Evolutionary conservation across 495 filamentous ascomycete species (phyloP).

Genomic region (Hypoxylon intermedium): DNA sequence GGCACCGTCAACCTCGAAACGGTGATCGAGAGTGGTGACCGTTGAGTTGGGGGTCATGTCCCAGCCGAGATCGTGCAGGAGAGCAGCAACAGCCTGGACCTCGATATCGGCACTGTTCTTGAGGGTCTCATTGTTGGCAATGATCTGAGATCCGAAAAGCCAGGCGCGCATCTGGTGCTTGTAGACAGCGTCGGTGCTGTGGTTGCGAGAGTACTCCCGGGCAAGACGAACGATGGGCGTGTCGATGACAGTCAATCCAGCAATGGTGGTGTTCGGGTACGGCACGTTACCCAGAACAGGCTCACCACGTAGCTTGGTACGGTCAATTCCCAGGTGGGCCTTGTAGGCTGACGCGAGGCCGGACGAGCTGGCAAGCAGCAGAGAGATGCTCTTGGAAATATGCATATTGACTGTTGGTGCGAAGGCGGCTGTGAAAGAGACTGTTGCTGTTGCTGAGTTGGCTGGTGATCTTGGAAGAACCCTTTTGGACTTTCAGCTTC

Average conservation of each 20-base stretch:
- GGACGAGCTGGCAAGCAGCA: conserved; percentile 22
- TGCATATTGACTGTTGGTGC: conserved; percentile 20
- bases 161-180: conserved; percentile 55
- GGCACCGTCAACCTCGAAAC: conserved; percentile 57
- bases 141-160: conserved; percentile 49
- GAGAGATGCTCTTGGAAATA: conserved; percentile 19
- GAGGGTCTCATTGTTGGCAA: conserved; percentile 46
- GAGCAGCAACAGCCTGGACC: conserved; percentile 53
- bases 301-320: not conserved
- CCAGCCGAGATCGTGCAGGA: conserved; percentile 66
- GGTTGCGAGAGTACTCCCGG: conserved; percentile 47
- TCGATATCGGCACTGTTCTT: conserved; percentile 50
- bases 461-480: not conserved
- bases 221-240: conserved; percentile 50
- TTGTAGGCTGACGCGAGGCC: conserved; percentile 2
- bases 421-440: conserved; percentile 10
- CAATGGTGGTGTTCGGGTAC: conserved; percentile 32
- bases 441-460: no score
- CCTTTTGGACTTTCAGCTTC: not conserved
- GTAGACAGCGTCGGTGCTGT: conserved; percentile 45
- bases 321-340: no score
- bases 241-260: conserved; percentile 50
- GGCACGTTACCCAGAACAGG: conserved; percentile 14
- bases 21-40: conserved; percentile 42
- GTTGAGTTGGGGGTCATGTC: conserved; percentile 37